phyloP scores from a whole-genome alignment of 2,329 filamentous ascomycete species.

The Delphinella strobiligena region DNA sequence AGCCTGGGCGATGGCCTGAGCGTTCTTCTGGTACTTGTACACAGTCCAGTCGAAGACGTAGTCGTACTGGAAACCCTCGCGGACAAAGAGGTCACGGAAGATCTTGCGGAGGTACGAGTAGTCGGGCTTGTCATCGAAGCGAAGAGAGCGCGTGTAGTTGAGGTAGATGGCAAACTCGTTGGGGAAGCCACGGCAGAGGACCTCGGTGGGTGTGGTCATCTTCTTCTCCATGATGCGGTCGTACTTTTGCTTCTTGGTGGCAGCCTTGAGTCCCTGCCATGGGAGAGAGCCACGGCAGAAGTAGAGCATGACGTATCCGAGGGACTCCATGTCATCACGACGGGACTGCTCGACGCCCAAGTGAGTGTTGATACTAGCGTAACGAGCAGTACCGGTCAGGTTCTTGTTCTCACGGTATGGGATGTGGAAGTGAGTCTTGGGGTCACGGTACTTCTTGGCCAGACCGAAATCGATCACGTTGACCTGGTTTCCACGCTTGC shows the following conservation, averaged over 20 bases:
- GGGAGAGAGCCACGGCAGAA: slow-evolving; percentile 98
- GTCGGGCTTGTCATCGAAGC: slow-evolving; percentile 99
- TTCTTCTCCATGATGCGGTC: slow-evolving; percentile 99
- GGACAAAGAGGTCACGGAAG: slow-evolving; percentile 98
- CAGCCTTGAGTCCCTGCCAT: slow-evolving; percentile 97
- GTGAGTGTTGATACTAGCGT: slow-evolving; percentile 98
- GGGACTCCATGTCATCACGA: slow-evolving; percentile 97
- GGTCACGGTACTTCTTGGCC: slow-evolving; percentile 99
- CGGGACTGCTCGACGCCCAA: slow-evolving; percentile 96
- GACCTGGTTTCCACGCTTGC: slow-evolving; percentile 98
- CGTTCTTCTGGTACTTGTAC: slow-evolving; percentile 99
- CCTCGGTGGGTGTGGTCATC: slow-evolving; percentile 98
- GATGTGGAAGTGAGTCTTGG: slow-evolving; percentile 99
- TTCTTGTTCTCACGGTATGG: slow-evolving; percentile 99
- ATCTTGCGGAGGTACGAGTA: slow-evolving; percentile 99
- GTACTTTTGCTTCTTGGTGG: slow-evolving; percentile 99
- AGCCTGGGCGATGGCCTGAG: slow-evolving; percentile 81
- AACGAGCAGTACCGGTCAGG: slow-evolving; percentile 94
- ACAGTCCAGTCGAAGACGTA: slow-evolving; percentile 99
- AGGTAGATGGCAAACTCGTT: slow-evolving; percentile 99
- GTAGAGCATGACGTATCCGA: slow-evolving; percentile 99
- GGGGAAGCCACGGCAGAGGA: slow-evolving; percentile 96
- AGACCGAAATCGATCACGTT: slow-evolving; percentile 99
- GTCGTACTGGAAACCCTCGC: slow-evolving; percentile 98
- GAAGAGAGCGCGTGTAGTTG: slow-evolving; percentile 96